Percentiles rank a stretch among this genome's conserved stretches.
Evolutionary conservation across 495 filamentous ascomycete species (phyloP).

Genomic region (Lasiosphaeria miniovina): DNA sequence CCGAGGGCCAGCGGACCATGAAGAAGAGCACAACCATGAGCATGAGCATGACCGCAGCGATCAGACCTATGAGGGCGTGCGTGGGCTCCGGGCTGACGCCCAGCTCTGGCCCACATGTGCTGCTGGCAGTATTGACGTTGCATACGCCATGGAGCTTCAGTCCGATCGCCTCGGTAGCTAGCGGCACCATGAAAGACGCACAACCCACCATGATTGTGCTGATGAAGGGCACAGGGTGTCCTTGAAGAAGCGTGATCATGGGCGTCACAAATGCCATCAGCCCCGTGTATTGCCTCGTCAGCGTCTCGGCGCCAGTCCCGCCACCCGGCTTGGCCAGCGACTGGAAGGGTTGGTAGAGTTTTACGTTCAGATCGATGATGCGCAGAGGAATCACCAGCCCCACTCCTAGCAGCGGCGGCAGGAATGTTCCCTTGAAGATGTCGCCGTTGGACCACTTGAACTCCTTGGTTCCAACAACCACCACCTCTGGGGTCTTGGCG

Average conservation of each 20-base stretch:
- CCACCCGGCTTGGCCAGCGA: slow-evolving; percentile 23
- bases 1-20: slow-evolving; percentile 24
- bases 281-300: slow-evolving; percentile 32
- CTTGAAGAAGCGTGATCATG: slow-evolving; percentile 21
- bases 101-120: slow-evolving; percentile 29
- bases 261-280: slow-evolving; percentile 25
- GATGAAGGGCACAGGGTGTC: slow-evolving; percentile 30
- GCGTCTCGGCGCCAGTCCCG: slow-evolving; percentile 17
- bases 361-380: slow-evolving; percentile 38
- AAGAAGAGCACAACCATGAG: slow-evolving; percentile 23
- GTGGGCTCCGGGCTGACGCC: slow-evolving; percentile 29
- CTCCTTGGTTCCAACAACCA: slow-evolving; percentile 21
- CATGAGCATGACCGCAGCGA: slow-evolving; percentile 25
- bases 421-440: slow-evolving; percentile 37
- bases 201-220: slow-evolving; percentile 29
- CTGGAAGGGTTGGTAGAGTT: slow-evolving; percentile 40
- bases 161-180: slow-evolving; percentile 35
- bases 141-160: slow-evolving; percentile 35
- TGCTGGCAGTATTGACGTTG: slow-evolving; percentile 21
- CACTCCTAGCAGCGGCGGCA: slow-evolving; percentile 31
- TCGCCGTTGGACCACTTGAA: slow-evolving; percentile 24
- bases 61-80: slow-evolving; percentile 24
- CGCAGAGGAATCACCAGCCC: slow-evolving; percentile 31
- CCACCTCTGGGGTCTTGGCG: neutral
- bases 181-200: slow-evolving; percentile 30